Evolutionary conservation across 2,329 filamentous ascomycete genomes (phyloP).

Genomic region (Allantophomopsis lycopodina): DNA sequence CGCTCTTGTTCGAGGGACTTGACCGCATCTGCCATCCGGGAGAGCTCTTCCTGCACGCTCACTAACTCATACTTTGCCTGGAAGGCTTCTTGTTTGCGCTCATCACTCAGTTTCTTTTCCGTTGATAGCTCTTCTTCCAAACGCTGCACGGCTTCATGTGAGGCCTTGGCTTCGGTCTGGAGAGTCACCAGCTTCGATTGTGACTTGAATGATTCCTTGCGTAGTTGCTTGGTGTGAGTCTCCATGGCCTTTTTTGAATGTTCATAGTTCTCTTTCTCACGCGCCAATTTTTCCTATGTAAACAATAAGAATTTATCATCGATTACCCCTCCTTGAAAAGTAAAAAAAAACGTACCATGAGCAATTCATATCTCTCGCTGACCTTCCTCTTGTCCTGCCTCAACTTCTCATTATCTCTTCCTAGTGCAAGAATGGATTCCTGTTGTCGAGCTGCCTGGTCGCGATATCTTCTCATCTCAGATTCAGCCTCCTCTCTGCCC

Average conservation of each 20-base stretch:
- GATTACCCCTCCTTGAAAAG: slow-evolving; percentile 11
- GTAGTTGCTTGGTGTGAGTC: slow-evolving; percentile 55
- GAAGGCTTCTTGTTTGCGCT: slow-evolving; percentile 57
- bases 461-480: slow-evolving; percentile 47
- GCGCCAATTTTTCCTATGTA: slow-evolving; percentile 52
- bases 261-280: slow-evolving; percentile 54
- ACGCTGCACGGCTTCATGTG: slow-evolving; percentile 34
- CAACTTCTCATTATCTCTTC: slow-evolving; percentile 48
- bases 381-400: slow-evolving; percentile 52
- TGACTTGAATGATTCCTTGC: slow-evolving; percentile 65
- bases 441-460: slow-evolving; percentile 29
- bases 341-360: slow-evolving; percentile 44
- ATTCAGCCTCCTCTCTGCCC: slow-evolving; percentile 58
- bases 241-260: slow-evolving; percentile 58
- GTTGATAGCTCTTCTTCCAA: slow-evolving; percentile 45
- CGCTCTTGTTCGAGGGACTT: slow-evolving; percentile 60
- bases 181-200: slow-evolving; percentile 55
- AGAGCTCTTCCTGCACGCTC: slow-evolving; percentile 51
- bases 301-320: background rate
- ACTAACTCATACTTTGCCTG: slow-evolving; percentile 51
- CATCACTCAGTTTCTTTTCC: slow-evolving; percentile 46
- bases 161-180: slow-evolving; percentile 59
- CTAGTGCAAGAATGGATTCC: slow-evolving; percentile 42
- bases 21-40: slow-evolving; percentile 46
- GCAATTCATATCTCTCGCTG: slow-evolving; percentile 50